Percentiles rank a stretch among this genome's conserved stretches.
These are phyloP conservation scores for Cucurbitaria berberidis DNA, from an alignment of 2,329 filamentous ascomycete species.

Conservation along the genomic window DNA sequence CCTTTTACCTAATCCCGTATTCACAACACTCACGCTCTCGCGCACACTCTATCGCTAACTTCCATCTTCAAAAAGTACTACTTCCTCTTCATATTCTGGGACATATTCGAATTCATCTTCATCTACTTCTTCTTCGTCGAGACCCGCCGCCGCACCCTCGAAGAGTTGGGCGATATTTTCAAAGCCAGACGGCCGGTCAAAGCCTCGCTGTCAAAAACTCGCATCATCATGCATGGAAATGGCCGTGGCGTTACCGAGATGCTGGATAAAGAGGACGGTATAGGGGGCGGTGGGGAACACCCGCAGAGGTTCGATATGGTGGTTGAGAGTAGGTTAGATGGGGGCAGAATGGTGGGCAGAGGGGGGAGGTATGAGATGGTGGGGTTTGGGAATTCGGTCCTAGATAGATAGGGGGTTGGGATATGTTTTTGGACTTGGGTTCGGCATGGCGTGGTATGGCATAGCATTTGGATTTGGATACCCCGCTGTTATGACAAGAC, in stretches of 20 bases:
- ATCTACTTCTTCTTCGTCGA: slow-evolving; percentile 49
- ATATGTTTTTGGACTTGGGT: neutral
- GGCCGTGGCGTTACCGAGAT: slow-evolving; percentile 41
- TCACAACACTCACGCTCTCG: slow-evolving; percentile 1
- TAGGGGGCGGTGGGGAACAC: slow-evolving; percentile 1
- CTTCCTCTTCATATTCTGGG: slow-evolving; percentile 51
- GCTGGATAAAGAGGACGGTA: slow-evolving; percentile 37
- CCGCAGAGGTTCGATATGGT: slow-evolving; percentile 5
- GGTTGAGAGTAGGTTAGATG: neutral
- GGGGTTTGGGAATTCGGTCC: slow-evolving; percentile 10
- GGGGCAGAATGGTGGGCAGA: slow-evolving; percentile 2
- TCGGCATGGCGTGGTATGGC: no score
- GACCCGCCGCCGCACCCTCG: slow-evolving; percentile 51
- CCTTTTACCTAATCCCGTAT: no score
- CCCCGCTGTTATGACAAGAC: no score
- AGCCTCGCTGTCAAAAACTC: slow-evolving; percentile 37
- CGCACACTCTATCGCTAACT: neutral
- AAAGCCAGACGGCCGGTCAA: slow-evolving; percentile 49
- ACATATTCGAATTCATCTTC: slow-evolving; percentile 51
- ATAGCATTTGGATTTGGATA: no score
- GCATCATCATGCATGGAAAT: slow-evolving; percentile 38
- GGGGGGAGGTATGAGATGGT: slow-evolving; percentile 15
- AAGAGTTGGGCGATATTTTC: slow-evolving; percentile 56
- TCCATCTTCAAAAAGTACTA: slow-evolving; percentile 36
- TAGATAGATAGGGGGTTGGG: neutral